Evolutionary conservation across 2,329 filamentous ascomycete genomes (phyloP), one percentile per base, ranked within the genome.

Genomic region (Cladobotryum protrusum): DNA sequence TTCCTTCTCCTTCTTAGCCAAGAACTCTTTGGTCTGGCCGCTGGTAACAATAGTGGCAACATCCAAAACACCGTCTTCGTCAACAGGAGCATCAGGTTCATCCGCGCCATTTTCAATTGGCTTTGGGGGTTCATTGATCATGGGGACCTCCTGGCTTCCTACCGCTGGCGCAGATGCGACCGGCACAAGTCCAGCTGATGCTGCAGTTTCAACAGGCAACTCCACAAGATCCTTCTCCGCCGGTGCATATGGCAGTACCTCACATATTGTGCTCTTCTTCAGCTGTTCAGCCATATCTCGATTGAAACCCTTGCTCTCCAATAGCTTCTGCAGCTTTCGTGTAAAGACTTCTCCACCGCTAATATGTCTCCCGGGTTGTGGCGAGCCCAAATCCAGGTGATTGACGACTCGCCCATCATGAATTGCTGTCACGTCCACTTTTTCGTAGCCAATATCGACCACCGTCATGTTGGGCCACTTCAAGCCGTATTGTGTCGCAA

Each of bases 281-380:
- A 87, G 67, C 66, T 86, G 81, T 68, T 87, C 83, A 1, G 81
- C 81, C 81, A 86, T 86, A 39, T 86, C 80, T 54, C 76, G 71
- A 17, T 74, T 79, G 56, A 86, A 84, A 3, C 73, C 72, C 62
- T 82, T 78, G 41, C 67, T 65, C 55, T 74, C 67, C 39, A 97
- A 72, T 52, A 93, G 73, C 58, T 85, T 77, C 41, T 82, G 67
- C 37, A 97, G 75, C 52, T 82, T 78, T 59, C 80, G 77, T 0
- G 92, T 97, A 73, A 97, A 89, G 2, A 86, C 82, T 60, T 96
- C 87, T 45, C 93, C 93, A 56, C 93, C 93, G 53, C 89, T 93
- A 13, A 83, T 72, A 19, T 63, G 61, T 0, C 67, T 61, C 18
- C 65, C 64, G n/a, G 54, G 57, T 5, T 52, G 78, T 53, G 55